Evolutionary conservation across 2,329 filamentous ascomycete genomes (phyloP).

Genomic region (Trichoderma sp.): DNA sequence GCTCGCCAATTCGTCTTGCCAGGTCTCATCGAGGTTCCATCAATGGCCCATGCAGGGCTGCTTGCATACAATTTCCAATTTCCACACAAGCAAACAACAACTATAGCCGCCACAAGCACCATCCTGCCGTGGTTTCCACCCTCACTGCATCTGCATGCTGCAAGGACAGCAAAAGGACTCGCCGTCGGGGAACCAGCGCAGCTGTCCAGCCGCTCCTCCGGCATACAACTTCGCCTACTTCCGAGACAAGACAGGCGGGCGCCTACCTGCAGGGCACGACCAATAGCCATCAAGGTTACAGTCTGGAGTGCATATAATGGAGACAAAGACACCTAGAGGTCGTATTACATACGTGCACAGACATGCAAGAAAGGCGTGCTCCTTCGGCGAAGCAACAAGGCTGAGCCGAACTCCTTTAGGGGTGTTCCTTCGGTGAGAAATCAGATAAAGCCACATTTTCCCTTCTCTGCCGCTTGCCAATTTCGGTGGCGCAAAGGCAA

Average conservation of each 20-base stretch:
- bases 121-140: background rate
- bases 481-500: slow-evolving; percentile 12
- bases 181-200: slow-evolving; percentile 5
- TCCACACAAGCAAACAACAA: slow-evolving; percentile 3
- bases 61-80: background rate
- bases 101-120: slow-evolving; percentile 2
- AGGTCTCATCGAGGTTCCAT: background rate
- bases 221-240: slow-evolving; percentile 17
- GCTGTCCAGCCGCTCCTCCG: background rate
- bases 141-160: background rate
- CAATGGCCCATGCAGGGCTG: background rate
- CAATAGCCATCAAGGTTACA: slow-evolving; percentile 3
- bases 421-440: slow-evolving; percentile 13
- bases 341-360: background rate
- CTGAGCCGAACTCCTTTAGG: slow-evolving; percentile 18
- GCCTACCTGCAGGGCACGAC: slow-evolving; percentile 13
- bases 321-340: background rate
- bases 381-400: background rate
- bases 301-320: background rate
- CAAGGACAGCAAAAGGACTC: background rate
- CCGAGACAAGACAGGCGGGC: slow-evolving; percentile 17
- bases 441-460: background rate
- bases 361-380: background rate
- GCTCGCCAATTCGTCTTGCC: background rate
- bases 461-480: background rate